phyloP scores from a whole-genome alignment of 2,329 filamentous ascomycete species.

The Cercospora sesami region DNA sequence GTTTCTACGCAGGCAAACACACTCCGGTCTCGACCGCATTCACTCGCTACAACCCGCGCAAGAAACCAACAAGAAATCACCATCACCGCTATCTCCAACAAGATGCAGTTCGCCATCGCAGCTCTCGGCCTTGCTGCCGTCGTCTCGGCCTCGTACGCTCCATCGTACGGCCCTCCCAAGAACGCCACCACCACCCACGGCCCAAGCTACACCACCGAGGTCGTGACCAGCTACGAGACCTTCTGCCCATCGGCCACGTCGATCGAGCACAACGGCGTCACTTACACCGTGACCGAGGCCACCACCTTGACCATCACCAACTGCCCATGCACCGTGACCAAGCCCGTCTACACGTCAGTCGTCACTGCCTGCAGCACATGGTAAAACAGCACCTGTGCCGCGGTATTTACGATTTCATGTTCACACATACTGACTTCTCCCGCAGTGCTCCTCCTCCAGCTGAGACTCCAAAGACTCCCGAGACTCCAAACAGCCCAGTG shows the following conservation, averaged over 20 bases:
- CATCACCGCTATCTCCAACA: constrained; percentile 18
- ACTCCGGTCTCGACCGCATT: constrained; percentile 22
- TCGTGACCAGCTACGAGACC: constrained; percentile 25
- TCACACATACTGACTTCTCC: constrained; percentile 2
- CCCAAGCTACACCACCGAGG: constrained; percentile 24
- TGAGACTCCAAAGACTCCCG: constrained; percentile 3
- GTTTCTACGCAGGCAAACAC: constrained; percentile 17
- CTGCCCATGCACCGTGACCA: constrained; percentile 31
- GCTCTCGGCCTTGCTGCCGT: constrained; percentile 26
- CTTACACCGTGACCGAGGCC: constrained; percentile 29
- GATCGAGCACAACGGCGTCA: constrained; percentile 26
- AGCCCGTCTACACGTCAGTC: constrained; percentile 30
- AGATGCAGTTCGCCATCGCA: constrained; percentile 29
- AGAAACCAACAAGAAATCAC: constrained; percentile 6
- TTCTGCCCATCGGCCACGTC: constrained; percentile 28
- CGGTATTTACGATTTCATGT: background rate
- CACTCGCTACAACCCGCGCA: constrained; percentile 22
- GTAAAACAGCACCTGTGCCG: constrained; percentile 22
- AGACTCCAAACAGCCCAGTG: constrained; percentile 6
- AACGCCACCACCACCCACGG: constrained; percentile 17
- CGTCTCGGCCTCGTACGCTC: constrained; percentile 15
- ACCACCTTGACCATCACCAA: constrained; percentile 30
- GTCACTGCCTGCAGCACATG: constrained; percentile 28
- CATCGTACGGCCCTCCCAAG: constrained; percentile 4
- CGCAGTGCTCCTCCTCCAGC: constrained; percentile 10